Evolutionary conservation across 1,139 yeast genomes (phyloP).

Genomic region (Pneumocystis murina): DNA sequence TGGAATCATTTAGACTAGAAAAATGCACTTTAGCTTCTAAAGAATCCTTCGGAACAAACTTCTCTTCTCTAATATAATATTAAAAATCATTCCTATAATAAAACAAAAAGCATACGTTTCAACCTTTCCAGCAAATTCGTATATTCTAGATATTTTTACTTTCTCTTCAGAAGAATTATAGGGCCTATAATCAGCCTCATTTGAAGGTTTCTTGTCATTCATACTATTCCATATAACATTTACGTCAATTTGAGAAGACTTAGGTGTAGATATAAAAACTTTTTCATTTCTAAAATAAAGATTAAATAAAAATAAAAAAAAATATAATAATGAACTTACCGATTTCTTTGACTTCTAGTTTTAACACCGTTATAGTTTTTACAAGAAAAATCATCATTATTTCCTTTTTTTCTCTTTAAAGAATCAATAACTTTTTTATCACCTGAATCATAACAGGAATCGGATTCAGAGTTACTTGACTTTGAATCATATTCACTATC

Average conservation of each 20-base stretch:
- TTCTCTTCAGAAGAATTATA: slow-evolving; percentile 26
- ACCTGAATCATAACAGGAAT: slow-evolving; percentile 7
- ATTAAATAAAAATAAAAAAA: slow-evolving; percentile 43
- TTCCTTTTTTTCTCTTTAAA: neutral
- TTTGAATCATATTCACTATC: slow-evolving; percentile 4
- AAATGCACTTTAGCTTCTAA: slow-evolving; percentile 12
- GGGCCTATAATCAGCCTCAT: slow-evolving; percentile 16
- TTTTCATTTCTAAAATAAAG: slow-evolving; percentile 35
- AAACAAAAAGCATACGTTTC: slow-evolving; percentile 62
- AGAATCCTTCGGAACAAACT: slow-evolving; percentile 7
- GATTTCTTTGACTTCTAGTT: slow-evolving; percentile 15
- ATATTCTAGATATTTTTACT: slow-evolving; percentile 59
- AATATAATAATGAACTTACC: slow-evolving; percentile 26
- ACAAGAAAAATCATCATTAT: neutral
- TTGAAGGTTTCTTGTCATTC: slow-evolving; percentile 17
- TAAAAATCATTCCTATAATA: slow-evolving; percentile 68
- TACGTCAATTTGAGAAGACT: slow-evolving; percentile 28
- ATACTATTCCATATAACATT: slow-evolving; percentile 41
- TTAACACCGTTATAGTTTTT: slow-evolving; percentile 9
- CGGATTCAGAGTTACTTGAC: slow-evolving; percentile 4
- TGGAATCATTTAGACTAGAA: slow-evolving; percentile 19
- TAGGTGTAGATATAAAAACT: slow-evolving; percentile 17
- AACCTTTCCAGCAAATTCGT: slow-evolving; percentile 79
- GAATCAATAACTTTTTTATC: slow-evolving; percentile 6
- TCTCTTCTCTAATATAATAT: slow-evolving; percentile 39